These are phyloP conservation scores for Candida stauntonica DNA, from an alignment of 805 yeast species.

Conservation along the genomic window DNA sequence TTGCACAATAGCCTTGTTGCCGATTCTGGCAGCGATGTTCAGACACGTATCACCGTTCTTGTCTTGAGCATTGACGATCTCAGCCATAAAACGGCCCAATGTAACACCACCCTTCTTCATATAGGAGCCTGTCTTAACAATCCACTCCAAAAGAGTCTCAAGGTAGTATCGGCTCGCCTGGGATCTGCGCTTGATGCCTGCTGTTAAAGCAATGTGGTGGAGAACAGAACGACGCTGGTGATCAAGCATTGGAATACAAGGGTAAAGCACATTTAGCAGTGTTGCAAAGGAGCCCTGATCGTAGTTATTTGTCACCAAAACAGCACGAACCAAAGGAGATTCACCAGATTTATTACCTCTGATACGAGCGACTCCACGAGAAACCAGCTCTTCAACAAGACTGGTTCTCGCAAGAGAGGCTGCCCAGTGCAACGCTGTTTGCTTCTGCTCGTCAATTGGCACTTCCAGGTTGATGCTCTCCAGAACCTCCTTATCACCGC, in stretches of 20 bases:
- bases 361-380: constrained; percentile 61
- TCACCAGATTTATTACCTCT: constrained; percentile 84
- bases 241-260: constrained; percentile 63
- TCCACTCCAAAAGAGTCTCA: constrained; percentile 72
- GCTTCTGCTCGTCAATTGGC: constrained; percentile 89
- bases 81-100: constrained; percentile 55
- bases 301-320: constrained; percentile 77
- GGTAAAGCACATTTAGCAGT: constrained; percentile 68
- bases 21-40: constrained; percentile 87
- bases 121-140: constrained; percentile 50
- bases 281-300: constrained; percentile 72
- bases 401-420: constrained; percentile 79
- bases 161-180: constrained; percentile 71
- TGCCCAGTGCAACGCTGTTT: constrained; percentile 94
- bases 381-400: constrained; percentile 64
- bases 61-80: constrained; percentile 85
- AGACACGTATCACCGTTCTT: constrained; percentile 92
- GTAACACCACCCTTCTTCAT: constrained; percentile 43
- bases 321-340: constrained; percentile 79
- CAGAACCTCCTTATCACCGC: constrained; percentile 22
- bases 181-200: constrained; percentile 70
- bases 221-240: constrained; percentile 71
- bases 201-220: constrained; percentile 81
- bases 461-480: constrained; percentile 61
- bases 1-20: constrained; percentile 74